phyloP scores from a whole-genome alignment of 805 yeast genomes.

The Nakazawaea wyomingensis region DNA sequence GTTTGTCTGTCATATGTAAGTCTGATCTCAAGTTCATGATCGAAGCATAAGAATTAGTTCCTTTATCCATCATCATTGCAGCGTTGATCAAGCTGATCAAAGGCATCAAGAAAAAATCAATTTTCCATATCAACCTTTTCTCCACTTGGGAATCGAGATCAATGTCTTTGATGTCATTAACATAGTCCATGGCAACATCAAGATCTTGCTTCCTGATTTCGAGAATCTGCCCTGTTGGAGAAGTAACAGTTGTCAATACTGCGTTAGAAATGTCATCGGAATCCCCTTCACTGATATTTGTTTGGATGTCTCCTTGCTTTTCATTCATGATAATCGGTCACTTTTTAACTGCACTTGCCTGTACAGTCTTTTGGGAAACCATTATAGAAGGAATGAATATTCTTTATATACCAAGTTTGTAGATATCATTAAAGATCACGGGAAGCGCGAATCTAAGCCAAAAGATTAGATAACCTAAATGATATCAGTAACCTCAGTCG shows the following conservation, averaged over 20 bases:
- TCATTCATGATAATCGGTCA: too few species aligned
- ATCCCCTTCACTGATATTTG: not conserved
- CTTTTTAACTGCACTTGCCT: too few species aligned
- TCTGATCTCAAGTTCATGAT: conserved; percentile 32
- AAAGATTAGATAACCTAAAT: too few species aligned
- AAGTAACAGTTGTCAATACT: conserved; percentile 18
- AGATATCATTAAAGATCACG: too few species aligned
- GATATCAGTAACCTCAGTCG: too few species aligned
- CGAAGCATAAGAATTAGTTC: conserved; percentile 32
- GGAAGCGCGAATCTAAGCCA: too few species aligned
- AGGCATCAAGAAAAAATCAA: conserved; percentile 34
- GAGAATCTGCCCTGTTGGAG: conserved; percentile 16
- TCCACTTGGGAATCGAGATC: conserved; percentile 24
- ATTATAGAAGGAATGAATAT: too few species aligned
- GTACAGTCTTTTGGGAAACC: too few species aligned
- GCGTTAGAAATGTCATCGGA: not conserved
- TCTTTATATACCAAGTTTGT: too few species aligned
- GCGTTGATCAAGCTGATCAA: conserved; percentile 29
- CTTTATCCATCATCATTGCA: conserved; percentile 37
- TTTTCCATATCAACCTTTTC: conserved; percentile 29
- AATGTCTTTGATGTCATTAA: conserved; percentile 19
- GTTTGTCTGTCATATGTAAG: conserved; percentile 30
- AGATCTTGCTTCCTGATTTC: conserved; percentile 27
- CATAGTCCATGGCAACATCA: conserved; percentile 34
- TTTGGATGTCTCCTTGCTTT: not conserved